phyloP scores from a whole-genome alignment of 129 eudicot species.

The Centaurea solstitialis region DNA sequence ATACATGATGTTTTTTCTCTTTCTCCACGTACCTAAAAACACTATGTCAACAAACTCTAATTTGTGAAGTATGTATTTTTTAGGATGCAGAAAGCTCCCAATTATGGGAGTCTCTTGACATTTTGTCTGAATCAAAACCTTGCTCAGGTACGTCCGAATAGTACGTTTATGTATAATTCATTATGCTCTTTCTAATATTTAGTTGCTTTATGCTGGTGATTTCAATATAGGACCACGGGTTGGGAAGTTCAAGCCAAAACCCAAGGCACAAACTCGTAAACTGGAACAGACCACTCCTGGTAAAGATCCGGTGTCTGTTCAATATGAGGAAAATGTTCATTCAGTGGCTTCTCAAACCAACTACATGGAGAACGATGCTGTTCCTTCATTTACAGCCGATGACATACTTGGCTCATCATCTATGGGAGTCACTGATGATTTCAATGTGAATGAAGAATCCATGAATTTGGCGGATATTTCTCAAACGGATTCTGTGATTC shows the following conservation, averaged over 20 bases:
- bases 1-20: not conserved
- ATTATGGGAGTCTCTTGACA: slow-evolving; percentile 42
- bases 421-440: slow-evolving; percentile 35
- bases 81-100: slow-evolving; percentile 48
- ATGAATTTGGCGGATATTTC: slow-evolving; percentile 30
- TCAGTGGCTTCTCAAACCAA: slow-evolving; percentile 39
- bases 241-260: slow-evolving; percentile 63
- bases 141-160: slow-evolving; percentile 47
- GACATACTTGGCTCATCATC: slow-evolving; percentile 57
- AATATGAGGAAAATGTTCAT: slow-evolving; percentile 26
- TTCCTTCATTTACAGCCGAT: slow-evolving; percentile 35
- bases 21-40: not conserved
- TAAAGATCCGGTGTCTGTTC: slow-evolving; percentile 27
- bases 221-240: slow-evolving; percentile 37
- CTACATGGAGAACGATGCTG: slow-evolving; percentile 26
- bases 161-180: not conserved
- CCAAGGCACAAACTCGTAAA: slow-evolving; percentile 44
- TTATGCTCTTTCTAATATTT: not conserved
- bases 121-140: slow-evolving; percentile 30
- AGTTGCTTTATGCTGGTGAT: slow-evolving; percentile 9
- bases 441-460: slow-evolving; percentile 39
- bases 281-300: slow-evolving; percentile 25
- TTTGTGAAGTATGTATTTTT: slow-evolving; percentile 8
- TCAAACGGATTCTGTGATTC: slow-evolving; percentile 25
- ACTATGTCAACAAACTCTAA: not conserved